Conservation (phyloP, 306 rosid species). For the Corylus avellana region DNA sequence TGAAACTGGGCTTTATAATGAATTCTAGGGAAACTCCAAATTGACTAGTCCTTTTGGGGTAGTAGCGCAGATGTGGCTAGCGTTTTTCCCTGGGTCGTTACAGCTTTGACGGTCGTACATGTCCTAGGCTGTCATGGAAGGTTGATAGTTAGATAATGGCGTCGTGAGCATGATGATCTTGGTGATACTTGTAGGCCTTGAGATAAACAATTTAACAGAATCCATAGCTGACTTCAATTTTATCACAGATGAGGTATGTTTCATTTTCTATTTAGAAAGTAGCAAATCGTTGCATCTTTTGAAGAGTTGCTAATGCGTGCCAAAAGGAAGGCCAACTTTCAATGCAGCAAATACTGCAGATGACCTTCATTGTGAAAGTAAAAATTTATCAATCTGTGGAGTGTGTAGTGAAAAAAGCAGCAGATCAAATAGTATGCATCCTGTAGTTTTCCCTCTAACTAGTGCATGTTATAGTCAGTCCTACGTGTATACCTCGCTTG, state of each 20-base stretch:
- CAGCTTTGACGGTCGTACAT: background rate
- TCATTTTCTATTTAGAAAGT: background rate
- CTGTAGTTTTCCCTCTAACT: background rate
- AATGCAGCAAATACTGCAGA: background rate
- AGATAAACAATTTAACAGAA: background rate
- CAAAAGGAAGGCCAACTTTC: background rate
- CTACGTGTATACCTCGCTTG: background rate
- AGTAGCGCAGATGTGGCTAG: too few relatives aligned
- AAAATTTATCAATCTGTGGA: too few relatives aligned
- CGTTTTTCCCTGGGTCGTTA: too few relatives aligned
- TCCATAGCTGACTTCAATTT: background rate
- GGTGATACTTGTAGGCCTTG: too few relatives aligned
- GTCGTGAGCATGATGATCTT: background rate
- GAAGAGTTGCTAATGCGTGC: background rate
- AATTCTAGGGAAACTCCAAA: too few relatives aligned
- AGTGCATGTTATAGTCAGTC: too few relatives aligned
- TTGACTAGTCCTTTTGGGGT: too few relatives aligned
- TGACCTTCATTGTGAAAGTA: background rate
- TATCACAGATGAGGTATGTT: background rate
- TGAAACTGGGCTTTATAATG: too few relatives aligned
- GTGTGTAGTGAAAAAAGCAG: too few relatives aligned
- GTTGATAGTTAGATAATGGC: background rate
- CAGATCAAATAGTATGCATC: background rate
- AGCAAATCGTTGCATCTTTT: background rate
- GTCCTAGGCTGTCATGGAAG: background rate